Evolutionary conservation across 1,139 yeast species (phyloP).

Genomic region (Yamadazyma atlantica): DNA sequence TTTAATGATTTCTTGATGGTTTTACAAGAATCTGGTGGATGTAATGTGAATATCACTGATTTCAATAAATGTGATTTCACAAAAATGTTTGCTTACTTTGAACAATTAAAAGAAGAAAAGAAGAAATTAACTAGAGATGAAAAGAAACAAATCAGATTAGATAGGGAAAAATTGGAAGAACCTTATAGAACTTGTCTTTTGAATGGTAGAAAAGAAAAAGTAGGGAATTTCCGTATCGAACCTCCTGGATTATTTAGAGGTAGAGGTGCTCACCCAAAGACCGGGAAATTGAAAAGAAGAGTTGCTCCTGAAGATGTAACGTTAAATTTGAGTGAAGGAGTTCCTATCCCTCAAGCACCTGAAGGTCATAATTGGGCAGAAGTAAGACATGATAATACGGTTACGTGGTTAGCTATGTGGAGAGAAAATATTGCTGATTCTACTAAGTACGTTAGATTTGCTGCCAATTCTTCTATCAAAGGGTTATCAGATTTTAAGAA

Average conservation of each 20-base stretch:
- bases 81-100: constrained; percentile 72
- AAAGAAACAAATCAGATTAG: constrained; percentile 69
- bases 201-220: constrained; percentile 88
- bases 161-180: constrained; percentile 75
- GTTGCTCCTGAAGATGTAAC: constrained; percentile 89
- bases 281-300: constrained; percentile 82
- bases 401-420: constrained; percentile 98
- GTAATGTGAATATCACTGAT: constrained; percentile 51
- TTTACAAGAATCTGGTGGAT: constrained; percentile 67
- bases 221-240: constrained; percentile 91
- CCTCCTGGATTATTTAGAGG: constrained; percentile 97
- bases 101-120: constrained; percentile 68
- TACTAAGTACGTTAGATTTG: constrained; percentile 85
- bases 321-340: constrained; percentile 73
- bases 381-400: constrained; percentile 82
- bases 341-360: constrained; percentile 78
- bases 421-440: constrained; percentile 85
- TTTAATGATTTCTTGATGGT: constrained; percentile 75
- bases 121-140: constrained; percentile 67
- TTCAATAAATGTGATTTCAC: constrained; percentile 78
- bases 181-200: constrained; percentile 76
- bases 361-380: constrained; percentile 91
- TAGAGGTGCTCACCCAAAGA: constrained; percentile 95
- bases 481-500: constrained; percentile 90
- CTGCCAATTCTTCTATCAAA: constrained; percentile 86